Conservation (phyloP, 805 yeast species). For the Saccharomycopsis microspora region DNA sequence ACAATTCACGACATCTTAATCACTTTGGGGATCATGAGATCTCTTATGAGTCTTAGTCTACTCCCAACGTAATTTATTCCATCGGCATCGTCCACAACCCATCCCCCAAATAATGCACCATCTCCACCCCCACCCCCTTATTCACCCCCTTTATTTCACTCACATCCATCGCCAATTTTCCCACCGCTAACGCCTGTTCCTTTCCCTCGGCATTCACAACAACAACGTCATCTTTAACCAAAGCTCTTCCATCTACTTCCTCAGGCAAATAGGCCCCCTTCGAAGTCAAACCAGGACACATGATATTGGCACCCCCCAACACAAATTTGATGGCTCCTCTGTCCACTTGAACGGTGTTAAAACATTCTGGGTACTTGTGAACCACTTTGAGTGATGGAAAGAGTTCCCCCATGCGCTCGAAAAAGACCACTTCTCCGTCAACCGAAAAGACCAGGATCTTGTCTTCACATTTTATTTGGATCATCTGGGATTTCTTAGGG, state of each 20-base stretch:
- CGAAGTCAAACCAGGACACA: conserved; percentile 92
- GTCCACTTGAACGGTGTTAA: conserved; percentile 84
- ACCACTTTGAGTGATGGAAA: conserved; percentile 60
- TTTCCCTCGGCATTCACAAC: conserved; percentile 88
- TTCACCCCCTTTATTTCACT: conserved; percentile 75
- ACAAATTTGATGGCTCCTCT: conserved; percentile 95
- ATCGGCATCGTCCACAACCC: conserved; percentile 60
- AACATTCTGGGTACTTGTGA: conserved; percentile 72
- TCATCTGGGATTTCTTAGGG: conserved; percentile 81
- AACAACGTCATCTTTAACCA: conserved; percentile 61
- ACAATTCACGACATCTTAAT: neutral
- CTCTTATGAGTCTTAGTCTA: neutral
- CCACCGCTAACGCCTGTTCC: conserved; percentile 82
- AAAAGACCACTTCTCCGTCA: conserved; percentile 63
- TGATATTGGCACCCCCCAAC: conserved; percentile 89
- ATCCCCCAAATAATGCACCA: conserved; percentile 78
- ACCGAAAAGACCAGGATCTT: conserved; percentile 68
- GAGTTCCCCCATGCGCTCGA: conserved; percentile 61
- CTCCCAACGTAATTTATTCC: neutral
- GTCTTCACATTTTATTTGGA: conserved; percentile 80
- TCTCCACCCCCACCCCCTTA: conserved; percentile 84
- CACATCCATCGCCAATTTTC: conserved; percentile 78
- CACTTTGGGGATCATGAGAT: neutral
- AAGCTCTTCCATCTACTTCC: conserved; percentile 26
- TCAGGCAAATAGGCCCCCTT: conserved; percentile 78